Percentiles rank a stretch among this genome's conserved stretches.
Evolutionary conservation across 2,329 filamentous ascomycete genomes (phyloP).

Genomic region (Fusarium nelsonii): DNA sequence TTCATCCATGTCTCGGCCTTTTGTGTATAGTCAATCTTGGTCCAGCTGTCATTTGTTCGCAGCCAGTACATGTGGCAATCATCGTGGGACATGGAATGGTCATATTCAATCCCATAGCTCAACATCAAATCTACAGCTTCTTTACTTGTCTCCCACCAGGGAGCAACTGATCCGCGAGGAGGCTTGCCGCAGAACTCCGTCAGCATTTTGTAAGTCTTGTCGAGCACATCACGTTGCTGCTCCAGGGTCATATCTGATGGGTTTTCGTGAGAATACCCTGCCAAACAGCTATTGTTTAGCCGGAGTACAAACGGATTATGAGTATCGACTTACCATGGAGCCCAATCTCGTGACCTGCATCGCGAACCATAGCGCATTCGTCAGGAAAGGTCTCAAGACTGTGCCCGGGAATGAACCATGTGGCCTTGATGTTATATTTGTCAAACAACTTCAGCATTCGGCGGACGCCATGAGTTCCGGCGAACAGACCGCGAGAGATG

Average conservation of each 20-base stretch:
- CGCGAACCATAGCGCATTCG: slow-evolving; percentile 58
- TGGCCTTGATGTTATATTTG: slow-evolving; percentile 78
- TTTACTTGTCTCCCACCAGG: slow-evolving; percentile 79
- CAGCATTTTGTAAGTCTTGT: slow-evolving; percentile 78
- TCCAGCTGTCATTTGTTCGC: slow-evolving; percentile 73
- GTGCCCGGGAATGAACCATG: slow-evolving; percentile 65
- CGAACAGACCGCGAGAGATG: slow-evolving; percentile 63
- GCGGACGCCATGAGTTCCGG: slow-evolving; percentile 74
- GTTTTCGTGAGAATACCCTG: slow-evolving; percentile 78
- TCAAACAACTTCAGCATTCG: slow-evolving; percentile 78
- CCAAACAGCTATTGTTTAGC: accelerated
- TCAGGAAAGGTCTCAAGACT: slow-evolving; percentile 63
- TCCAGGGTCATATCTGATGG: slow-evolving; percentile 78
- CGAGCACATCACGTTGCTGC: slow-evolving; percentile 80
- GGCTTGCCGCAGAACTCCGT: slow-evolving; percentile 77
- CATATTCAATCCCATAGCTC: slow-evolving; percentile 76
- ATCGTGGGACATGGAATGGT: slow-evolving; percentile 68
- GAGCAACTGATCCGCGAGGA: slow-evolving; percentile 78
- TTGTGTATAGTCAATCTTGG: slow-evolving; percentile 72
- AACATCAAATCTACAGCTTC: slow-evolving; percentile 75
- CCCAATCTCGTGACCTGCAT: slow-evolving; percentile 63
- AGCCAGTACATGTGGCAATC: slow-evolving; percentile 75
- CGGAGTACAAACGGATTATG: accelerated
- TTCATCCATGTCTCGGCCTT: slow-evolving; percentile 54
- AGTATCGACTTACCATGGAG: slow-evolving; percentile 62